These are phyloP conservation scores for Afroboletus lepidellus DNA, from an alignment of 1,284 basidiomycete species.

Conservation along the genomic window DNA sequence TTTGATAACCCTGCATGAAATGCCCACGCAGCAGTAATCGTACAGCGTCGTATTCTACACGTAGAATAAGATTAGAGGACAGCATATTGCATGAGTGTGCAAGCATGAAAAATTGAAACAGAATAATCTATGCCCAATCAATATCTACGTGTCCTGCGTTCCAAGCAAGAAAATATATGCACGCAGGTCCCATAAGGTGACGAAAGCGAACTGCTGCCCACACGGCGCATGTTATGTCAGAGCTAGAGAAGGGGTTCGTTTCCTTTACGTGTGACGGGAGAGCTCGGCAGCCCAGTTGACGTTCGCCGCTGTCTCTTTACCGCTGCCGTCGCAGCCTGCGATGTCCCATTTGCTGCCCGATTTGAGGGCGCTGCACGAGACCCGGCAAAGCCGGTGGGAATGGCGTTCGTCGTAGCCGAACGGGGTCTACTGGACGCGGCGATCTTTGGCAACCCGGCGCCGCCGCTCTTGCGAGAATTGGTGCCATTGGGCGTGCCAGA, in stretches of 20 bases:
- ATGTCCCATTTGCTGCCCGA: slow-evolving; percentile 29
- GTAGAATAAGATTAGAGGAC: slow-evolving; percentile 33
- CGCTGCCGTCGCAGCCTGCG: slow-evolving; percentile 39
- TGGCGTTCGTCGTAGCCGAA: slow-evolving; percentile 55
- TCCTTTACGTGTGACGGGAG: slow-evolving; percentile 37
- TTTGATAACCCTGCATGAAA: slow-evolving; percentile 23
- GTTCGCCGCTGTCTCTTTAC: slow-evolving; percentile 81
- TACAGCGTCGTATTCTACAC: slow-evolving; percentile 33
- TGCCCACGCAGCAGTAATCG: slow-evolving; percentile 22
- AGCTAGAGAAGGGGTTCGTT: slow-evolving; percentile 26
- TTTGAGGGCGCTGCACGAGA: slow-evolving; percentile 39
- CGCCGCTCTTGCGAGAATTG: slow-evolving; percentile 57
- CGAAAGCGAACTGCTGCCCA: slow-evolving; percentile 4
- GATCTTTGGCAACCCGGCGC: slow-evolving; percentile 61
- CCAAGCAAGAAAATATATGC: slow-evolving; percentile 36
- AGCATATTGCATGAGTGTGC: slow-evolving; percentile 31
- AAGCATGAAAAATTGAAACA: slow-evolving; percentile 6
- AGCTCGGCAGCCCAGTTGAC: slow-evolving; percentile 49
- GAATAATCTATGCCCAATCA: slow-evolving; percentile 35
- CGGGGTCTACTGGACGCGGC: slow-evolving; percentile 57
- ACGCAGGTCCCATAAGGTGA: slow-evolving; percentile 19
- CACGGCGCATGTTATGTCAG: slow-evolving; percentile 8
- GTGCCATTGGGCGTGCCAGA: slow-evolving; percentile 63
- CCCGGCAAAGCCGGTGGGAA: slow-evolving; percentile 44
- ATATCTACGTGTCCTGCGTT: slow-evolving; percentile 34